These are phyloP conservation scores for Naganishia sp. DNA, from an alignment of 1,284 basidiomycete species.

Conservation along the genomic window DNA sequence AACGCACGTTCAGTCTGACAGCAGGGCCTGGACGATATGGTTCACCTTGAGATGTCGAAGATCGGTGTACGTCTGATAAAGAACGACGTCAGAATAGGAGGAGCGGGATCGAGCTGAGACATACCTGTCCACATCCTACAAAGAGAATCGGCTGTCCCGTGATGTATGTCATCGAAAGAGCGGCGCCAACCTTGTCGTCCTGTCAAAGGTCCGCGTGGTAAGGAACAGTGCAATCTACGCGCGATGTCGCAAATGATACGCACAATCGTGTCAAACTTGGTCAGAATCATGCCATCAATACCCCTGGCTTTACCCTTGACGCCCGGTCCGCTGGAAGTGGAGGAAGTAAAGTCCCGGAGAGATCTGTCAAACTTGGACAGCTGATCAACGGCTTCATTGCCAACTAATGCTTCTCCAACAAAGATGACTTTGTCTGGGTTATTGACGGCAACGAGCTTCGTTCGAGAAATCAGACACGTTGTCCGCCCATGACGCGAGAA, in stretches of 20 bases:
- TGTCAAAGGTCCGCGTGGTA: conserved; percentile 24
- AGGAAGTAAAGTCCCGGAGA: conserved; percentile 79
- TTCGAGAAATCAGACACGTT: conserved; percentile 25
- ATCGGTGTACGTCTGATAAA: conserved; percentile 83
- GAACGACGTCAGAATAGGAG: neutral
- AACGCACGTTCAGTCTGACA: conserved; percentile 45
- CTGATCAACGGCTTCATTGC: conserved; percentile 95
- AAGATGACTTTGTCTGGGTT: conserved; percentile 94
- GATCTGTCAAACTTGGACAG: conserved; percentile 90
- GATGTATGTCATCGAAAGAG: conserved; percentile 94
- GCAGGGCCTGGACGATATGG: conserved; percentile 89
- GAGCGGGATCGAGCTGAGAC: conserved; percentile 39
- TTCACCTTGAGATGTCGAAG: conserved; percentile 80
- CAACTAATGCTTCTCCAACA: conserved; percentile 92
- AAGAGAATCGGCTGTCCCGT: conserved; percentile 96
- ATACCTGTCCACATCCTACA: conserved; percentile 89
- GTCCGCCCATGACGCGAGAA: neutral
- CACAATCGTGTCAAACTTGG: conserved; percentile 92
- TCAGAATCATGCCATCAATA: conserved; percentile 93
- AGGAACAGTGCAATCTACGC: neutral
- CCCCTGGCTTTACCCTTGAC: conserved; percentile 57
- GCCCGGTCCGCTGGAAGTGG: conserved; percentile 56
- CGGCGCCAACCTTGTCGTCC: conserved; percentile 78
- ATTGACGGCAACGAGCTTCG: conserved; percentile 81
- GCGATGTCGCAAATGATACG: conserved; percentile 30